Percentiles rank a stretch among this genome's conserved stretches.
Conservation (phyloP, 2,329 filamentous ascomycete species). For the Stylonectria norvegica region DNA sequence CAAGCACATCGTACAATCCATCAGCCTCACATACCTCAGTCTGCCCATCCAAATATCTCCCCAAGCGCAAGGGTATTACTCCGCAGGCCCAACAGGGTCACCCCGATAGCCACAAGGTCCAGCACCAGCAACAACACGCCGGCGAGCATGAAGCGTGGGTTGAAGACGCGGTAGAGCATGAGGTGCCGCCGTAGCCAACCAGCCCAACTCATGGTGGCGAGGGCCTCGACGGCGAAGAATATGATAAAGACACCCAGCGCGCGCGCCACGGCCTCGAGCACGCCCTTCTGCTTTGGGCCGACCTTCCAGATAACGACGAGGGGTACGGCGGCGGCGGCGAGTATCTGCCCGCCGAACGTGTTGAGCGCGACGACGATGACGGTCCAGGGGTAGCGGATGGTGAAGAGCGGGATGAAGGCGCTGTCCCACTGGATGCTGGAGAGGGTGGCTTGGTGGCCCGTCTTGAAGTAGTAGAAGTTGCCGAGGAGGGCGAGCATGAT, state of each 20-base stretch:
- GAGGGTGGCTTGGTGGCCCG: slow-evolving; percentile 87
- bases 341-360: slow-evolving; percentile 83
- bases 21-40: too few relatives aligned
- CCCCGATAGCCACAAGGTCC: slow-evolving; percentile 67
- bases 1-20: too few relatives aligned
- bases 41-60: slow-evolving; percentile 83
- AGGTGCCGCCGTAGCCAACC: slow-evolving; percentile 84
- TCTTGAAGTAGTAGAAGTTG: slow-evolving; percentile 96
- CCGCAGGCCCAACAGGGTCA: slow-evolving; percentile 71
- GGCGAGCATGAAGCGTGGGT: slow-evolving; percentile 84
- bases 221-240: slow-evolving; percentile 77
- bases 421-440: slow-evolving; percentile 93
- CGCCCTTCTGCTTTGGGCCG: slow-evolving; percentile 65
- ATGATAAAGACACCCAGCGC: slow-evolving; percentile 71
- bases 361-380: slow-evolving; percentile 80
- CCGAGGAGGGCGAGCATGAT: slow-evolving; percentile 83
- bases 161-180: slow-evolving; percentile 95
- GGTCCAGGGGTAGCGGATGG: slow-evolving; percentile 84
- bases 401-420: slow-evolving; percentile 83
- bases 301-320: slow-evolving; percentile 87
- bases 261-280: slow-evolving; percentile 68
- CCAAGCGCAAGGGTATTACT: slow-evolving; percentile 74
- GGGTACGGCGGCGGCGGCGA: slow-evolving; percentile 76
- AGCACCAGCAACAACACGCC: slow-evolving; percentile 68
- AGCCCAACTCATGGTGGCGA: slow-evolving; percentile 88